Conservation (phyloP, 495 filamentous ascomycete species). For the Clohesyomyces aquaticus region DNA sequence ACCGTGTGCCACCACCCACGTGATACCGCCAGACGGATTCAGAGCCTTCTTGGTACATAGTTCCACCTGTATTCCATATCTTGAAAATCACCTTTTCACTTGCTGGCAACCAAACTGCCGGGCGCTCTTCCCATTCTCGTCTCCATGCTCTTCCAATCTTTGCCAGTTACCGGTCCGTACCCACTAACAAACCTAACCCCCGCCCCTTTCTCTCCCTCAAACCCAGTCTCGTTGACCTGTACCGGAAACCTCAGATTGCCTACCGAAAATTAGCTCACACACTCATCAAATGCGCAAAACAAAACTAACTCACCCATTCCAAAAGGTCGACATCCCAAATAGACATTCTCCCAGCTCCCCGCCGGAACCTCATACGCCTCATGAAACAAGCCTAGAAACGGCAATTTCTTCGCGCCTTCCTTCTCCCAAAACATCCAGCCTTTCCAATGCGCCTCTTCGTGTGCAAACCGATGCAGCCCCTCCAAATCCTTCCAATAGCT, state of each 20-base stretch:
- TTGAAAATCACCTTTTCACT: neutral
- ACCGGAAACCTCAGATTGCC: conserved; percentile 15
- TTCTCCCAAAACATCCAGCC: conserved; percentile 16
- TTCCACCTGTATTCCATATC: too few species aligned
- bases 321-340: conserved; percentile 7
- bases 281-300: neutral
- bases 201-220: conserved; percentile 5
- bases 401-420: neutral
- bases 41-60: too few species aligned
- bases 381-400: conserved; percentile 16
- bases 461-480: conserved; percentile 15
- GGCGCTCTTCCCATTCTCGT: conserved; percentile 11
- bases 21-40: too few species aligned
- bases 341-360: conserved; percentile 24
- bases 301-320: conserved; percentile 10
- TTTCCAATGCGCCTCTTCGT: conserved; percentile 4
- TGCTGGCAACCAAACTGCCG: neutral
- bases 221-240: neutral
- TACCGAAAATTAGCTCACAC: neutral
- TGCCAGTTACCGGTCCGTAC: neutral
- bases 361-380: conserved; percentile 22
- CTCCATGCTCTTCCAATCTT: conserved; percentile 20
- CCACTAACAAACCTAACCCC: neutral
- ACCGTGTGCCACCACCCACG: too few species aligned
- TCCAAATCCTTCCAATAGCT: conserved; percentile 26